Evolutionary conservation across 768 basidiomycete species (phyloP).

Genomic region (Dictyophora rubrovolvata): DNA sequence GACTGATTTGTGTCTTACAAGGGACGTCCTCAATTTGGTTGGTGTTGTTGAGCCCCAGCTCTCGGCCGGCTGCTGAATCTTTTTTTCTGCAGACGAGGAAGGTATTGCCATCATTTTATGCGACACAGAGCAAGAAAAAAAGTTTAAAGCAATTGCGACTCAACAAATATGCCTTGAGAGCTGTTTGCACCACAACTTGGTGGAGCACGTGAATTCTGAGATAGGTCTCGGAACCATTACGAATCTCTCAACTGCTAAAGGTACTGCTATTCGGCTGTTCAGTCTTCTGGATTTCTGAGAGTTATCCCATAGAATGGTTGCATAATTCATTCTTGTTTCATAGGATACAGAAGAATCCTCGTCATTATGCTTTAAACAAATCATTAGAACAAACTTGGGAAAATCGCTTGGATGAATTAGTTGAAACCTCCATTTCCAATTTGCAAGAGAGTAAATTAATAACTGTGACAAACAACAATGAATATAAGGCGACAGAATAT

Average conservation of each 20-base stretch:
- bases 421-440: slow-evolving; percentile 51
- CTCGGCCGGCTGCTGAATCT: not conserved
- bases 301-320: slow-evolving; percentile 46
- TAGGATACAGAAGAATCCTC: slow-evolving; percentile 76
- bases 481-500: slow-evolving; percentile 56
- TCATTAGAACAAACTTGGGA: slow-evolving; percentile 52
- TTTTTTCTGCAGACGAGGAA: slow-evolving; percentile 49
- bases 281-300: not conserved
- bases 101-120: slow-evolving; percentile 81
- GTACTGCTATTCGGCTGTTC: not conserved
- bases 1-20: slow-evolving; percentile 21
- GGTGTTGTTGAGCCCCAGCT: slow-evolving; percentile 3
- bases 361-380: slow-evolving; percentile 55
- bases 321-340: slow-evolving; percentile 78
- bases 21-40: slow-evolving; percentile 89
- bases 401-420: slow-evolving; percentile 60
- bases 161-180: slow-evolving; percentile 79
- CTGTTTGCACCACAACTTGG: slow-evolving; percentile 68
- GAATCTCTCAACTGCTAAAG: slow-evolving; percentile 53
- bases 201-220: slow-evolving; percentile 92
- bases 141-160: slow-evolving; percentile 59
- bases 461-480: slow-evolving; percentile 29
- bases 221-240: slow-evolving; percentile 80
- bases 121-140: slow-evolving; percentile 57
- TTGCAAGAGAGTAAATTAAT: slow-evolving; percentile 57